Evolutionary conservation across 305 asterid genomes (phyloP), one percentile per base, ranked within the genome.

Genomic region (Plantago coronopus): DNA sequence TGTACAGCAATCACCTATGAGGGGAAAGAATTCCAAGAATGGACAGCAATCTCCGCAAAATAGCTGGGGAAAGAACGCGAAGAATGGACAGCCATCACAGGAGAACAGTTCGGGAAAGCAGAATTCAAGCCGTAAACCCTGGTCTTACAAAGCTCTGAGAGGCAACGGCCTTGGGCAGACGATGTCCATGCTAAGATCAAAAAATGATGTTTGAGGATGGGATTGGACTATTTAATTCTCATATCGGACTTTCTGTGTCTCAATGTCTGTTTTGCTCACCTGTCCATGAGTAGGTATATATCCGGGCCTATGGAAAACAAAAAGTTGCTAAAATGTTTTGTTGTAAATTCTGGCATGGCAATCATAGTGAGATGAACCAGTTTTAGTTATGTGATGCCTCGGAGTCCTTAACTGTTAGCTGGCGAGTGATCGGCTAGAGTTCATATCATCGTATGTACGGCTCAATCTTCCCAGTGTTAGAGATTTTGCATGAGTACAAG

Each of bases 131-230:
- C 62, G 71, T 63, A 74, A 75, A 67, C 38, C 86, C 0, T 80
- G 86, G 94, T 85, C 94, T 13, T 67, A 76, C 68, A 78, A 75
- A 77, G 78, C 87, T 56, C 67, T 82, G 19, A 78, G 85, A 72
- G 84, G 91, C 71, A 74, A 83, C 62, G 89, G 84, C 0, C 85
- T 80, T 29, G 95, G 89, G 59, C 85, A 91, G 7, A 86, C 94
- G 27, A 81, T 89, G 84, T 81, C 95, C 62, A 59, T 80, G 40
- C 76, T 87, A 50, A 83, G 96, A 71, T 79, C 94, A 12, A 76
- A 71, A 40, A 81, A 76, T 51, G 74, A 78, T 54, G 53, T 68
- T 43, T 76, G 77, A 76, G 64, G 44, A 38, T 18, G 27, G 17
- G 57, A 45, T 23, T 61, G 58, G 15, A 49, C 17, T 21, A 31